Evolutionary conservation across 1,139 yeast genomes (phyloP).

Genomic region (Hemisphaericaspora lyxosophila): DNA sequence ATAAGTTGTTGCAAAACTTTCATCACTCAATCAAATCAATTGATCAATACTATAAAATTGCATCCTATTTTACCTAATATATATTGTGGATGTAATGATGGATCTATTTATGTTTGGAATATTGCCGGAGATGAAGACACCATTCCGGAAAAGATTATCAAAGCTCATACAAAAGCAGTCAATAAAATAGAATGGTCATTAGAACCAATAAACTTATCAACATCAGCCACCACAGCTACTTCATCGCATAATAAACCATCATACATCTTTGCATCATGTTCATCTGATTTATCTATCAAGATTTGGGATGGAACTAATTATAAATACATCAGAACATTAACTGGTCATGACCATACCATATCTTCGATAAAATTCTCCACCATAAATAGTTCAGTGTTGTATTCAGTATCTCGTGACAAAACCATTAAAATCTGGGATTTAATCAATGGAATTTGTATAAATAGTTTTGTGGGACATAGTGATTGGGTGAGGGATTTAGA

Average conservation of each 20-base stretch:
- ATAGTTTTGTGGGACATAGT: conserved; percentile 72
- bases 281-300: conserved; percentile 72
- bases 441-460: conserved; percentile 63
- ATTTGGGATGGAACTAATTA: conserved; percentile 63
- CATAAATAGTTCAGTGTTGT: conserved; percentile 41
- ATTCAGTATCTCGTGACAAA: conserved; percentile 77
- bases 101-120: conserved; percentile 75
- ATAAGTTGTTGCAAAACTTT: conserved; percentile 49
- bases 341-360: conserved; percentile 91
- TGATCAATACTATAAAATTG: conserved; percentile 63
- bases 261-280: conserved; percentile 55
- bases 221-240: conserved; percentile 6
- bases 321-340: conserved; percentile 60
- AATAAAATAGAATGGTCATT: conserved; percentile 58
- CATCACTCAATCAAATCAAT: conserved; percentile 53
- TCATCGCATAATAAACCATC: conserved; percentile 9
- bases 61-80: conserved; percentile 73
- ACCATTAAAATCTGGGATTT: conserved; percentile 78
- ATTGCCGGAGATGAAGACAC: conserved; percentile 50
- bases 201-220: conserved; percentile 29
- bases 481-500: conserved; percentile 85
- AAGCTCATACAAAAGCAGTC: conserved; percentile 77
- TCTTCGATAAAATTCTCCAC: conserved; percentile 58
- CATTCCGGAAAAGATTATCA: conserved; percentile 63
- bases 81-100: conserved; percentile 72